Percentiles rank a stretch among this genome's conserved stretches.
Evolutionary conservation across 2,329 filamentous ascomycete species (phyloP).

Genomic region (Sphaerostilbella broomeana): DNA sequence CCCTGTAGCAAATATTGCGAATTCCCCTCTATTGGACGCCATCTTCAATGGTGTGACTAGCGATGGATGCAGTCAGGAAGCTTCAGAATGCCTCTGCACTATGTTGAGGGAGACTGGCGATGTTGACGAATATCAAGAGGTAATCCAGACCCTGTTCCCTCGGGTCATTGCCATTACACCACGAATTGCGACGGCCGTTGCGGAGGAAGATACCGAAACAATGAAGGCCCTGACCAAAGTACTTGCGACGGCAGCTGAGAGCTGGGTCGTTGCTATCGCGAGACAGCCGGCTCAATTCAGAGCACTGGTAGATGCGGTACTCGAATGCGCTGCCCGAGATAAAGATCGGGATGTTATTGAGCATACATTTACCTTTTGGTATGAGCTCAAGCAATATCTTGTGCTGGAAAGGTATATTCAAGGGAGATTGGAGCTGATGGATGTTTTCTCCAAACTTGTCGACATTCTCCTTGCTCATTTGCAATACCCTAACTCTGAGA

Average conservation of each 20-base stretch:
- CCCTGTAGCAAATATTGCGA: conserved; percentile 72
- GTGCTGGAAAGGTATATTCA: conserved; percentile 84
- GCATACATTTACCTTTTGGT: conserved; percentile 96
- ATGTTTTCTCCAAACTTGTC: conserved; percentile 82
- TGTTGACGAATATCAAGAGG: conserved; percentile 79
- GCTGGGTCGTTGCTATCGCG: conserved; percentile 89
- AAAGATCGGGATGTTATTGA: conserved; percentile 86
- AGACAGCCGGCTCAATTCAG: conserved; percentile 76
- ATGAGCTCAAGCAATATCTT: conserved; percentile 93
- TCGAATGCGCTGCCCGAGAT: conserved; percentile 87
- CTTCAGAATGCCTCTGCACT: conserved; percentile 85
- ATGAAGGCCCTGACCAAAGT: conserved; percentile 86
- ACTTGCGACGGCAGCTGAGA: conserved; percentile 86
- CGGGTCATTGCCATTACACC: conserved; percentile 69
- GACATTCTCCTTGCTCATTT: conserved; percentile 90
- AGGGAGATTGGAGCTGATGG: conserved; percentile 67
- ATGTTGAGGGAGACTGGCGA: conserved; percentile 90
- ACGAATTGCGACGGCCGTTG: conserved; percentile 66
- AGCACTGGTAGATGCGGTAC: conserved; percentile 76
- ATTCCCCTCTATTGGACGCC: conserved; percentile 75
- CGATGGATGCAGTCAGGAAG: conserved; percentile 75
- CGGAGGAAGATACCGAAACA: conserved; percentile 75
- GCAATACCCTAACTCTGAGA: conserved; percentile 74
- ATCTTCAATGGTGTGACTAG: conserved; percentile 71
- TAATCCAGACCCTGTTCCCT: conserved; percentile 78